These are phyloP conservation scores for Botryotinia calthae DNA, from an alignment of 2,329 filamentous ascomycete genomes.

Conservation along the genomic window DNA sequence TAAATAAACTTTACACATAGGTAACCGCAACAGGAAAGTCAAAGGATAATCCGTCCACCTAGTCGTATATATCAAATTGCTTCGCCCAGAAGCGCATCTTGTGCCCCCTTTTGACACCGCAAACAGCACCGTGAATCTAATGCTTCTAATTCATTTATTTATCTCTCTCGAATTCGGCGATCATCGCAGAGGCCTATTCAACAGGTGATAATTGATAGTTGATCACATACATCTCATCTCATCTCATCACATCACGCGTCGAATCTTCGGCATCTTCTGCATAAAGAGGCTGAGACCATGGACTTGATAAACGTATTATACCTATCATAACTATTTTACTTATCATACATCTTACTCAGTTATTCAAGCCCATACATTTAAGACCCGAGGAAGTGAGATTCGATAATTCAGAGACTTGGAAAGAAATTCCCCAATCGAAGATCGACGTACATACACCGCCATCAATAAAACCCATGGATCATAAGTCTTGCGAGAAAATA, in stretches of 20 bases:
- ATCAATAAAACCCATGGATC: neutral
- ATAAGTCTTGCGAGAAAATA: too few relatives aligned
- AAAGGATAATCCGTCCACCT: neutral
- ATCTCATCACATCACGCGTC: neutral
- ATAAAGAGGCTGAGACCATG: neutral
- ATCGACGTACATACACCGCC: neutral
- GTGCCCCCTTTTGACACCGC: neutral
- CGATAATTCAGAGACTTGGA: neutral
- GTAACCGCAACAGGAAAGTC: neutral
- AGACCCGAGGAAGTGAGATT: too few relatives aligned
- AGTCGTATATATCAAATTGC: neutral
- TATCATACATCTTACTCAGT: neutral
- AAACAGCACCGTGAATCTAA: neutral
- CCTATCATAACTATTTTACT: neutral
- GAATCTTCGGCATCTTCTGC: neutral
- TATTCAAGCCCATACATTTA: neutral
- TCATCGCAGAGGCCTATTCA: neutral
- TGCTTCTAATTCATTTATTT: accelerated
- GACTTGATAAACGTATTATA: neutral
- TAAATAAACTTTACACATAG: neutral
- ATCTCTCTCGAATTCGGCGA: neutral
- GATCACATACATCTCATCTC: too few relatives aligned
- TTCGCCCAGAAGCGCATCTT: neutral
- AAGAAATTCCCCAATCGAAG: neutral
- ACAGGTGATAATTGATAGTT: too few relatives aligned